Conservation (phyloP, 352 stramenopile genomes). For the Phytophthora chlamydospora region DNA sequence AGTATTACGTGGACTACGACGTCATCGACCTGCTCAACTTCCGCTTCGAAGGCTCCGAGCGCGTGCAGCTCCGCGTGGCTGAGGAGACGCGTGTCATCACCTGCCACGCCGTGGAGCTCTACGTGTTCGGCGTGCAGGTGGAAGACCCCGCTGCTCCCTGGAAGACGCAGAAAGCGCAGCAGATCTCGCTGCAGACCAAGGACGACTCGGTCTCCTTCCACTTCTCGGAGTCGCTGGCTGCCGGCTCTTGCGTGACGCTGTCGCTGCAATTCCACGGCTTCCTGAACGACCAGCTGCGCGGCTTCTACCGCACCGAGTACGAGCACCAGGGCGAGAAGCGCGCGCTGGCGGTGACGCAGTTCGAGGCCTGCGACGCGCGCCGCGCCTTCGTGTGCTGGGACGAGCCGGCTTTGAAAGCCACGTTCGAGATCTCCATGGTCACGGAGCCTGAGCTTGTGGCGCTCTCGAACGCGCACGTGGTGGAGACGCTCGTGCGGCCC, state of each 20-base stretch:
- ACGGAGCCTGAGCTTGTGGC: constrained; percentile 92
- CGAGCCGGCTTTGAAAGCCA: constrained; percentile 96
- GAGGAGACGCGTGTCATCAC: constrained; percentile 81
- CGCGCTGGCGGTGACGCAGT: constrained; percentile 93
- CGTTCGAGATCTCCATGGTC: constrained; percentile 93
- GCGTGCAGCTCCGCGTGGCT: constrained; percentile 56
- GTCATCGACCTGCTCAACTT: constrained; percentile 81
- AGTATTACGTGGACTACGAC: constrained; percentile 82
- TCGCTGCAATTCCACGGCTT: constrained; percentile 68
- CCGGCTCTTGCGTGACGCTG: constrained; percentile 43
- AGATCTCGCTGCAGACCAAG: constrained; percentile 56
- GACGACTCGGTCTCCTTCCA: constrained; percentile 70
- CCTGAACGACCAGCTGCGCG: constrained; percentile 93
- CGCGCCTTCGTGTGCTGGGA: constrained; percentile 98
- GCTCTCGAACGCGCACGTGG: constrained; percentile 97
- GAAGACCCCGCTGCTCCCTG: constrained; percentile 36
- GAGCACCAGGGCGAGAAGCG: constrained; percentile 90
- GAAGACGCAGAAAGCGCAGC: constrained; percentile 38
- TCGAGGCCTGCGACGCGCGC: constrained; percentile 86
- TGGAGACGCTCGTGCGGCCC: constrained; percentile 69
- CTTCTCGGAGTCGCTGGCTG: constrained; percentile 49
- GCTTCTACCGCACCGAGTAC: constrained; percentile 97
- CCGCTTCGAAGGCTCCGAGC: constrained; percentile 76
- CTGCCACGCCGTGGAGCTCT: constrained; percentile 95
- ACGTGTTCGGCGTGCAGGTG: constrained; percentile 76